Evolutionary conservation across 106 monocot species (phyloP), one percentile per base, ranked within the genome.

Genomic region (Amphibolis antarctica): DNA sequence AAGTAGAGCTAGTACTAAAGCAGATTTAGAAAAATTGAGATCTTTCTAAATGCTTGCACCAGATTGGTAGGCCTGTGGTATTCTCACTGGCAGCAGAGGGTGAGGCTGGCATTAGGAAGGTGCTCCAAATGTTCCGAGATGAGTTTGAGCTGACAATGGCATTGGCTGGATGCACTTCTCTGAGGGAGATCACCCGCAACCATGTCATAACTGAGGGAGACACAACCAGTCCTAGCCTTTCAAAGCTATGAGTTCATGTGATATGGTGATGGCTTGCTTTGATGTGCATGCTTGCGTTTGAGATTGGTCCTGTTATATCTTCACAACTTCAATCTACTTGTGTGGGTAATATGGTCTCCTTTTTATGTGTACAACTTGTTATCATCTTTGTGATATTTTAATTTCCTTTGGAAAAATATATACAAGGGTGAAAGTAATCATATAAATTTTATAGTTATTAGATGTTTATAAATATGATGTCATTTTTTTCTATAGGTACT

Each of bases 71-170:
- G 85, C 93, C 93, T 12, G 85, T 88, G 17, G 63, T 88, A 29
- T 93, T 76, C 66, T 80, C 83, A 17, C 55, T 93, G 67, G 93
- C 93, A 24, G 88, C 85, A 0, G 88, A 85, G 51, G 93, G 93
- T 17, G 93, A 93, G 68, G 70, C 67, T 12, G 88, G 93, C 9
- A 81, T 88, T 0, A 68, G 75, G 46, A 93, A 85, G 55, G 88
- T 93, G 51, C 79, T 93, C 44, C 80, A 88, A 71, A 85, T 88
- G 85, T 80, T 93, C 4, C 74, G 81, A 11, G 88, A 88, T 4
- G 93, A 93, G 66, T 81, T 93, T 17, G 93, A 93, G 67, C 74
- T 88, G 28, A 79, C 88, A n/a, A 93, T 93, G 93, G 83, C 83
- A 27, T 71, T 88, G 53, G 81, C 85, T 31, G 93, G 93, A 13